phyloP scores from a whole-genome alignment of 306 rosid species.

The Amphicarpaea edgeworthii region DNA sequence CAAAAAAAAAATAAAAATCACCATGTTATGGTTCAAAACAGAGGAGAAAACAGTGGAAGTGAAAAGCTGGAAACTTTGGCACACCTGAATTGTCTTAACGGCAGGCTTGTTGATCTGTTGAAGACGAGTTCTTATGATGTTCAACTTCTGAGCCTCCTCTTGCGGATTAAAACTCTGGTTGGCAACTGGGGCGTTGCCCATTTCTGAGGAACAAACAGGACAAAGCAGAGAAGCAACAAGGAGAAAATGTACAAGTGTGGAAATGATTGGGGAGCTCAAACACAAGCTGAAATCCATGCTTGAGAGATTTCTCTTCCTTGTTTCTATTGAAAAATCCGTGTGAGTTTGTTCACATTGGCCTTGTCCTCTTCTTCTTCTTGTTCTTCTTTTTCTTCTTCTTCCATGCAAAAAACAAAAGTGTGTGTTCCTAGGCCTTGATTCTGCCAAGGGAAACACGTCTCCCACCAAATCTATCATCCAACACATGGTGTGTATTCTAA shows the following conservation, averaged over 20 bases:
- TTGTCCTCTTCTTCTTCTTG: constrained; percentile 60
- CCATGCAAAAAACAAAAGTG: constrained; percentile 47
- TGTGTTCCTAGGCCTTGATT: constrained; percentile 50
- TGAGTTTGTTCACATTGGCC: constrained; percentile 54
- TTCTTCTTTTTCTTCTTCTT: constrained; percentile 56
- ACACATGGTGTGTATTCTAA: constrained; percentile 51
- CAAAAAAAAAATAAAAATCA: neutral
- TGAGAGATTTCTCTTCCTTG: constrained; percentile 49
- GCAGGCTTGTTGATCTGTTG: constrained; percentile 80
- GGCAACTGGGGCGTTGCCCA: constrained; percentile 39
- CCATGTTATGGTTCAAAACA: constrained; percentile 3
- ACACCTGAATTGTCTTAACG: constrained; percentile 83
- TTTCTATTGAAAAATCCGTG: constrained; percentile 48
- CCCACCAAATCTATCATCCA: constrained; percentile 54
- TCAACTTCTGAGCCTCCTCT: constrained; percentile 63
- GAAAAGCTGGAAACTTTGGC: constrained; percentile 16
- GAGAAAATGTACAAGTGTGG: constrained; percentile 64
- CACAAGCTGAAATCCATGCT: constrained; percentile 76
- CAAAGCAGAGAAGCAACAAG: constrained; percentile 66
- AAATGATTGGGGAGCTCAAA: constrained; percentile 59
- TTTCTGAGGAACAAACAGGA: constrained; percentile 57
- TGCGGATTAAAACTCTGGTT: constrained; percentile 69
- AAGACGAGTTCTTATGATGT: constrained; percentile 64
- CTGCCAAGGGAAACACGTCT: constrained; percentile 53
- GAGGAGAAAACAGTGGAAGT: constrained; percentile 44